phyloP scores from a whole-genome alignment of 257 asterid genomes.

The Salvia miltiorrhiza region DNA sequence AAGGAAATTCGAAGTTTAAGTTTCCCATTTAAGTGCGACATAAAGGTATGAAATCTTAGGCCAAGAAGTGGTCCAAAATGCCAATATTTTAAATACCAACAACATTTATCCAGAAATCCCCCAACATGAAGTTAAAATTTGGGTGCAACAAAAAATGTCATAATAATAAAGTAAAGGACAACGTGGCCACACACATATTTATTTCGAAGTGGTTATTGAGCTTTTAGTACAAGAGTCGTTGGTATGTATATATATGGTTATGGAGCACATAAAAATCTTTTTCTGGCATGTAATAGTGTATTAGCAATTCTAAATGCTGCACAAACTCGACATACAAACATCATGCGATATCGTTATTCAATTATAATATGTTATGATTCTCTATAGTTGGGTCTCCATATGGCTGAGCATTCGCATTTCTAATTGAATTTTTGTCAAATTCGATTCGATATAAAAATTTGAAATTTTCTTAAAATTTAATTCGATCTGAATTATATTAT shows the following conservation, averaged over 20 bases:
- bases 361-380: no score
- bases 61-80: neutral
- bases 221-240: neutral
- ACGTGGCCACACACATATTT: neutral
- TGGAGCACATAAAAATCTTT: neutral
- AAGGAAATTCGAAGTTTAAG: no score
- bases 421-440: no score
- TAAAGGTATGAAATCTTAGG: neutral
- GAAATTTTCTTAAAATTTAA: no score
- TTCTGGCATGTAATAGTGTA: neutral
- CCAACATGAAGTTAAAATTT: neutral
- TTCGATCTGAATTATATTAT: no score
- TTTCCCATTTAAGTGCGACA: neutral
- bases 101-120: neutral
- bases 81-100: neutral
- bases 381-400: no score
- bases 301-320: no score
- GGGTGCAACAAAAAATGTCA: slow-evolving; percentile 2
- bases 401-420: no score
- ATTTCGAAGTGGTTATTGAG: neutral
- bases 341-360: no score
- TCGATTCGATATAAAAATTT: no score
- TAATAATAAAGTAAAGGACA: neutral
- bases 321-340: no score
- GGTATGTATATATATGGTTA: no score